Percentiles rank a stretch among this genome's conserved stretches.
phyloP scores from a whole-genome alignment of 148 eudicot genomes.

The Gaultheria prostrata region DNA sequence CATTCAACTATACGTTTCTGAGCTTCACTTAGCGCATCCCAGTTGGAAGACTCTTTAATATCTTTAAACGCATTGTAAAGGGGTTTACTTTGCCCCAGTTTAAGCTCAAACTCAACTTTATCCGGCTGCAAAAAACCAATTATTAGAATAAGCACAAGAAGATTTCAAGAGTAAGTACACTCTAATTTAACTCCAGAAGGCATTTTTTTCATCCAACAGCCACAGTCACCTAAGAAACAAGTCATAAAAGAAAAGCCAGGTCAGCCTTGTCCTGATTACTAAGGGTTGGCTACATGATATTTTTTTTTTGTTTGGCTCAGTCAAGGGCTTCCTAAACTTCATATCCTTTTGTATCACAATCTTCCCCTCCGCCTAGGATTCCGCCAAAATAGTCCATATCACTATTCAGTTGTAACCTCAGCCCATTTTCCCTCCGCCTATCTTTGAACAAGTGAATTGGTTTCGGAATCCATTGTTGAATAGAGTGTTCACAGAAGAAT shows the following conservation, averaged over 20 bases:
- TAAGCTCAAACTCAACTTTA: conserved; percentile 88
- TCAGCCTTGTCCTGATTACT: not conserved
- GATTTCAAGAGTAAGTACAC: not conserved
- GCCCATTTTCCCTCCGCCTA: not conserved
- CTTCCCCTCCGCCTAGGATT: not conserved
- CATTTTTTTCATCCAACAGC: not conserved
- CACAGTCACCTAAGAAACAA: not conserved
- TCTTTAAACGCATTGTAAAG: conserved; percentile 82
- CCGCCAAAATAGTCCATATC: not conserved
- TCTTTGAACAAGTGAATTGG: not conserved
- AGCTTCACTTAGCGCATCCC: conserved; percentile 67
- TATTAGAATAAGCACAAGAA: conserved; percentile 11
- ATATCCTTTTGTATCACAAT: not conserved
- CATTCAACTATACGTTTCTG: conserved; percentile 90
- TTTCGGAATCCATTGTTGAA: not conserved
- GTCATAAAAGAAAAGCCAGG: not conserved
- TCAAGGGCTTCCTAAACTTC: not conserved
- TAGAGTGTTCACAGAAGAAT: not conserved
- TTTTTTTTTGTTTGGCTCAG: not conserved
- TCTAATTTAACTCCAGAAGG: not conserved
- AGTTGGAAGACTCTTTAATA: conserved; percentile 71
- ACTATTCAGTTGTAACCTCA: not conserved
- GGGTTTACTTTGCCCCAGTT: conserved; percentile 94
- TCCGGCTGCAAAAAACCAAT: conserved; percentile 66
- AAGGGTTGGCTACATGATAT: not conserved